Evolutionary conservation across 1,284 basidiomycete genomes (phyloP), one percentile per base, ranked within the genome.

Genomic region (Mycena sp.): DNA sequence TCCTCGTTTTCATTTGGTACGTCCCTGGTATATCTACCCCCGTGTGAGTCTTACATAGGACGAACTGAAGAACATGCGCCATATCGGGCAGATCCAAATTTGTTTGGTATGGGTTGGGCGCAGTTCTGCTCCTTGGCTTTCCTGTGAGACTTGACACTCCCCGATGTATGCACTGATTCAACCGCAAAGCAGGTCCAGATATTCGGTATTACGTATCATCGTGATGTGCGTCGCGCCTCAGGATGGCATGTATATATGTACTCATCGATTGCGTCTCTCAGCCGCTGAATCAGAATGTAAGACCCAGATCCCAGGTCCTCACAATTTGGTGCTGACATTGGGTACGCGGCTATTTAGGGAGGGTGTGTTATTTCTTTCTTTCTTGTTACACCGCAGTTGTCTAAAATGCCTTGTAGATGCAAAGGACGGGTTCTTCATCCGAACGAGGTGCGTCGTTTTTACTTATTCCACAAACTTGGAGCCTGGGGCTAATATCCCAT

Each of bases 121-220:
- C 25, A 19, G 14, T 62, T 2, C 32, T 61, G 54, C n/a, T 64
- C 3, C 32, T 65, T 28, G 51, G 46, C 30, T 45, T 65, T 30
- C 66, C 66, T 12, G 66, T 65, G 46, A 25, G 63, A 41, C 6
- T 6, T 25, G 25, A 28, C 9, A 9, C 19, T 14, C 7, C 6
- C 41, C 41, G 41, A 41, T 37, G 16, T 17, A 37, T 49, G 1
- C n/a, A n/a, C 4, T 26, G 21, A 6, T 23, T 45, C 17, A 54
- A 25, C 21, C 23, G 11, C 14, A 16, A 17, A n/a, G 28, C 25
- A 63, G 56, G 49, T 67, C 9, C 55, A 67, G 45, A 48, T 65
- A 10, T 67, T 67, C 35, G 66, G 66, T 6, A 67, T 67, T 23
- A 44, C 37, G 2, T 65, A 65, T n/a, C 66, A 67, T 44, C 66